phyloP scores from a whole-genome alignment of 352 stramenopile species.

The Peronospora farinosa region DNA sequence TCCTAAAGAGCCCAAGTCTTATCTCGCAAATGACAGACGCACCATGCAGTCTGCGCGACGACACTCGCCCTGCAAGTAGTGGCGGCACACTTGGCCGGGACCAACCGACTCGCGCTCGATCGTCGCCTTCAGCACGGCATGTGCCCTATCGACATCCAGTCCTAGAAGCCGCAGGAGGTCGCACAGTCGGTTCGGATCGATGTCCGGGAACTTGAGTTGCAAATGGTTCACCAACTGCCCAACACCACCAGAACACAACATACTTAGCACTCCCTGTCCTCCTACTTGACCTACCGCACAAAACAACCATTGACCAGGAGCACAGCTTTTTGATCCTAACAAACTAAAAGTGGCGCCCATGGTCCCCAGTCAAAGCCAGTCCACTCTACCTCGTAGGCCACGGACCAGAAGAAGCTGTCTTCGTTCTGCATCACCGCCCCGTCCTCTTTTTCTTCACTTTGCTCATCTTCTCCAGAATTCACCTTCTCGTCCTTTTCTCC shows the following conservation, averaged over 20 bases:
- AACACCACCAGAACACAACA: conserved; percentile 16
- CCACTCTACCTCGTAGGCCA: conserved; percentile 72
- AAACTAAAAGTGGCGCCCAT: conserved; percentile 1
- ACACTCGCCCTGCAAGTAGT: conserved; percentile 77
- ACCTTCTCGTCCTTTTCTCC: conserved; percentile 12
- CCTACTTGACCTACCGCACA: neutral
- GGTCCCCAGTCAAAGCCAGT: neutral
- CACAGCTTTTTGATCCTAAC: conserved; percentile 5
- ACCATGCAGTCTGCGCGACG: conserved; percentile 84
- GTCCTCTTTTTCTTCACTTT: conserved; percentile 17
- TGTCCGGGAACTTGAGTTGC: conserved; percentile 78
- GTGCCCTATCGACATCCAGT: conserved; percentile 66
- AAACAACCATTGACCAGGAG: neutral
- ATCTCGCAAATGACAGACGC: conserved; percentile 27
- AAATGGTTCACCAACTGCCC: conserved; percentile 67
- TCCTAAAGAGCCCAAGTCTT: conserved; percentile 16
- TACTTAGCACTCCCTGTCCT: conserved; percentile 9
- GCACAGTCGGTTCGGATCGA: conserved; percentile 64
- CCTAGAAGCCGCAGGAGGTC: conserved; percentile 69
- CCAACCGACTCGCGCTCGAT: conserved; percentile 67
- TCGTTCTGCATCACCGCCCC: conserved; percentile 48
- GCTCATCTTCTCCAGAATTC: conserved; percentile 10
- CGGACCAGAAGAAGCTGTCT: conserved; percentile 83
- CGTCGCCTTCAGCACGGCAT: conserved; percentile 68
- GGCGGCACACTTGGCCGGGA: conserved; percentile 68